These are phyloP conservation scores for Akanthomyces muscarius DNA, from an alignment of 2,329 filamentous ascomycete genomes.

Conservation along the genomic window DNA sequence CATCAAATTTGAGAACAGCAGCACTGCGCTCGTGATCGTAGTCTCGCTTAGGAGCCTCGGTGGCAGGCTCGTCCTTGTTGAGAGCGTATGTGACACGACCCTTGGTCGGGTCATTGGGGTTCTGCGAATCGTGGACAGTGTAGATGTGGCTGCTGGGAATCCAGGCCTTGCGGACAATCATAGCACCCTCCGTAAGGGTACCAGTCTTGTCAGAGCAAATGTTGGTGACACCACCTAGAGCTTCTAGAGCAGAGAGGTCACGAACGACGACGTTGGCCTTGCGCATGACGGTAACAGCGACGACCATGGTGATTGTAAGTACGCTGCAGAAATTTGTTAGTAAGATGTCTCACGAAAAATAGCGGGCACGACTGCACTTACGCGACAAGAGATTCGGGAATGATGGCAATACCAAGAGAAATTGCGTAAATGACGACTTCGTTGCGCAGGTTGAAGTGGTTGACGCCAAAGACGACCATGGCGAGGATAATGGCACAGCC, in stretches of 20 bases:
- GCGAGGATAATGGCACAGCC: slow-evolving; percentile 60
- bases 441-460: slow-evolving; percentile 47
- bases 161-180: slow-evolving; percentile 66
- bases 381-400: slow-evolving; percentile 62
- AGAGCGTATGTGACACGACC: slow-evolving; percentile 49
- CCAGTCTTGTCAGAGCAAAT: slow-evolving; percentile 74
- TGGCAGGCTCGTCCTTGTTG: slow-evolving; percentile 31
- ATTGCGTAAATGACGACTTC: slow-evolving; percentile 57
- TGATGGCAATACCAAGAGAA: slow-evolving; percentile 57
- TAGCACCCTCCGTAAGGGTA: slow-evolving; percentile 64
- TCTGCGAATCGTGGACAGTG: slow-evolving; percentile 57
- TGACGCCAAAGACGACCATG: slow-evolving; percentile 55
- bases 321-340: slow-evolving; percentile 38
- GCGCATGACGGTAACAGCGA: slow-evolving; percentile 61
- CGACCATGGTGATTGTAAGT: slow-evolving; percentile 66
- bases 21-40: slow-evolving; percentile 58
- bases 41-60: slow-evolving; percentile 45
- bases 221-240: slow-evolving; percentile 66
- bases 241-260: slow-evolving; percentile 64
- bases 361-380: slow-evolving; percentile 29
- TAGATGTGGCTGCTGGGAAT: slow-evolving; percentile 55
- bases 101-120: slow-evolving; percentile 57
- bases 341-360: background rate
- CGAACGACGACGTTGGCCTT: slow-evolving; percentile 62
- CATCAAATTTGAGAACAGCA: slow-evolving; percentile 58